Evolutionary conservation across 176 grass and related monocot species (phyloP), one percentile per base, ranked within the genome.

Genomic region (Zizania latifolia): DNA sequence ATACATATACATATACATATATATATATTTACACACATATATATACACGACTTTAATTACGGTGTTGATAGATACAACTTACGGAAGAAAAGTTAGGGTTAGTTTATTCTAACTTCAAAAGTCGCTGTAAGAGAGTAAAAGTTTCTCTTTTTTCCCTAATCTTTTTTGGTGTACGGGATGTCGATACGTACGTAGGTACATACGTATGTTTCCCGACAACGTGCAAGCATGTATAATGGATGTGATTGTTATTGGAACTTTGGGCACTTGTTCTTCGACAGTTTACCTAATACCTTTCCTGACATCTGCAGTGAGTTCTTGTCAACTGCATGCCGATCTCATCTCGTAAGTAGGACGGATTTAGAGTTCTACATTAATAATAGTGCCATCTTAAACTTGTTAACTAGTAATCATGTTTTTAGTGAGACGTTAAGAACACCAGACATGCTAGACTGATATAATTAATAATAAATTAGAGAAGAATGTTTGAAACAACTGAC

Each of bases 51-150:
- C n/a, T n/a, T n/a, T n/a, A 0, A 60, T 58, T 60, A 62, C 63
- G 62, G 5, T 75, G 62, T 63, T 30, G 34, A 68, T 37, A 70
- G 8, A 60, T 39, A n/a, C n/a, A 28, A 23, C 32, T 21, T 4
- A 0, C 23, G 61, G 19, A 30, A 62, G n/a, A 46, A 7, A 68
- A 70, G 3, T 38, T 80, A 74, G 63, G 26, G 27, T 19, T 56
- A 36, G 55, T 26, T 41, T 19, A 31, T 19, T 64, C 72, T 77
- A 58, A 82, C 84, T 31, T 22, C 28, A 62, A 70, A 86, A 44
- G 22, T 37, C 5, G 55, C 23, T 39, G 16, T 19, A 37, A 8
- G 8, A 35, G 10, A 40, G 78, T 38, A 22, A 22, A 86, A 3
- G 54, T 80, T 23, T 0, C 59, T 2, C 8, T 33, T 22, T 43